Evolutionary conservation across 345 rosid species (phyloP).

Genomic region (Psidium guajava): DNA sequence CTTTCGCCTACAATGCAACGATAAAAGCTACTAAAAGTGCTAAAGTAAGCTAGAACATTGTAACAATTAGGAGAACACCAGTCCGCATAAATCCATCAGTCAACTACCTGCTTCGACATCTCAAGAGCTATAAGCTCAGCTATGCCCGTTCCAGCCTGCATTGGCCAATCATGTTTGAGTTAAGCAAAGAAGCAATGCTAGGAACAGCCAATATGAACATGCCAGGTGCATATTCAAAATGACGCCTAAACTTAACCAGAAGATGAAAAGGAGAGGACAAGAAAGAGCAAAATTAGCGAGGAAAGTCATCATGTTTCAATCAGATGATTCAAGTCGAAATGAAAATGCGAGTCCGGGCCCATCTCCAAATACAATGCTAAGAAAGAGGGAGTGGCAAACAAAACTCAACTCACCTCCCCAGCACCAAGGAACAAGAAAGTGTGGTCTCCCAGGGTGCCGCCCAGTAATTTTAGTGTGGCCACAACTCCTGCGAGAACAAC

Average conservation of each 20-base stretch:
- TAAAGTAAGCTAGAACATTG: neutral
- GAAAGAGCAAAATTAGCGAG: neutral
- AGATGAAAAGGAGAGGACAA: neutral
- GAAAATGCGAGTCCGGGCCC: too few relatives aligned
- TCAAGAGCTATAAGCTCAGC: constrained; percentile 95
- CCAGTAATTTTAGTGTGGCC: constrained; percentile 61
- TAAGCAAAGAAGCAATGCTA: neutral
- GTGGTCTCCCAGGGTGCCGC: constrained; percentile 61
- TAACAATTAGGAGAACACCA: neutral
- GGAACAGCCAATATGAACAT: neutral
- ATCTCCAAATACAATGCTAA: neutral
- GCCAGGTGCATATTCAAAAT: neutral
- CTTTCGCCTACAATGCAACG: constrained; percentile 33
- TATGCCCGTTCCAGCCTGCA: constrained; percentile 98
- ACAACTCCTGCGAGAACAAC: constrained; percentile 89
- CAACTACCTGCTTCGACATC: constrained; percentile 73
- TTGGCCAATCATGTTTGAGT: neutral
- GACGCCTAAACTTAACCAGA: neutral
- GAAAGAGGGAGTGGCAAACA: neutral
- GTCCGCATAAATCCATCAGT: neutral
- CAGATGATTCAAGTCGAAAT: neutral
- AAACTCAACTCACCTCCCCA: constrained; percentile 59
- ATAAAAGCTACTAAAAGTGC: neutral
- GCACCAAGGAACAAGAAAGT: constrained; percentile 93
- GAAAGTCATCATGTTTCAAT: neutral